Evolutionary conservation across 306 rosid genomes (phyloP).

Genomic region (Vachellia pachyceras): DNA sequence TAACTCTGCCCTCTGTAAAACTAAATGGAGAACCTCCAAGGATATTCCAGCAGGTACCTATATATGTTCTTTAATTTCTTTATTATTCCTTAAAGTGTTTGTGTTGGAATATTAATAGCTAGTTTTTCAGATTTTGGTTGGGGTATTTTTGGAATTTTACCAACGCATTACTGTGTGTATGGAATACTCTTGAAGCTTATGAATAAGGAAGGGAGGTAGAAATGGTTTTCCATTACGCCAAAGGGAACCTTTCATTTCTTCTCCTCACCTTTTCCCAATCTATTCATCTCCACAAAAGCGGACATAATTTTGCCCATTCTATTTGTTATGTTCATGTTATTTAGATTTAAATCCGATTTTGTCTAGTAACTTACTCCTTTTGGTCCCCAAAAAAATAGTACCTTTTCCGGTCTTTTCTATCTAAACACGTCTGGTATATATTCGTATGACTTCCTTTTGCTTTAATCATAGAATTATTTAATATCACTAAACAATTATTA

Average conservation of each 20-base stretch:
- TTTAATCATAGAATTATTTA: neutral
- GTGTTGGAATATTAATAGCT: neutral
- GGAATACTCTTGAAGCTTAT: neutral
- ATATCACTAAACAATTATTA: neutral
- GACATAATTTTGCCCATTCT: neutral
- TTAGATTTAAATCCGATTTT: neutral
- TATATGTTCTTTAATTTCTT: neutral
- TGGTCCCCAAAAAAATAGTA: neutral
- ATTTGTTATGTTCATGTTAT: neutral
- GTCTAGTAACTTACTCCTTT: neutral
- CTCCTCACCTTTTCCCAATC: neutral
- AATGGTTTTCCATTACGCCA: neutral
- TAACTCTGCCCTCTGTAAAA: conserved; percentile 73
- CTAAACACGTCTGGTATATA: neutral
- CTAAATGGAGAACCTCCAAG: conserved; percentile 72
- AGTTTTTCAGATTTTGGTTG: neutral
- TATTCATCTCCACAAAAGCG: neutral
- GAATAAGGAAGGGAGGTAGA: neutral
- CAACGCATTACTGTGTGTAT: too few relatives aligned
- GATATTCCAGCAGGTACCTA: conserved; percentile 68
- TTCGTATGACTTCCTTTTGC: neutral
- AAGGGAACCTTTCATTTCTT: neutral
- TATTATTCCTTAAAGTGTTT: neutral
- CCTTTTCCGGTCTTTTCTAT: neutral
- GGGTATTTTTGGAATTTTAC: neutral